A percentile compares a stretch with the other conserved stretches of the same genome.
These are phyloP conservation scores for Tephrocybe sp. DNA, from an alignment of 768 basidiomycete species.

Conservation along the genomic window DNA sequence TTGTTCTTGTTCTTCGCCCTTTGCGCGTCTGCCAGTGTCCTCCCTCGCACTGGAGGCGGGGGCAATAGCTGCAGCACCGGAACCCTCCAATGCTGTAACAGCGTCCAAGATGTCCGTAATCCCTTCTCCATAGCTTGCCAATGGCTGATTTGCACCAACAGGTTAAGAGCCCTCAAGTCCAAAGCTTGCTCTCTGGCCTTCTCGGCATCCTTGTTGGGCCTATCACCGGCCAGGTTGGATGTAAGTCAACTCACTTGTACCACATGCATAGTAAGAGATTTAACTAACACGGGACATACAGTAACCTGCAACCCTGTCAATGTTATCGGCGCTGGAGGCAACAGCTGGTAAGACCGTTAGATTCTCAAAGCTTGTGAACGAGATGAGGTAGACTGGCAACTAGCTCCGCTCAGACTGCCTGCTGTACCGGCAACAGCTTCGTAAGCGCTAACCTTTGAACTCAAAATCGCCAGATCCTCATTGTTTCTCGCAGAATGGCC, in stretches of 20 bases:
- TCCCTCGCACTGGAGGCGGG: too few species aligned
- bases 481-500: slow-evolving; percentile 7
- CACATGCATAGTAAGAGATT: too few species aligned
- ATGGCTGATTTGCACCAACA: not conserved
- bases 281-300: not conserved
- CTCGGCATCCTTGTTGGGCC: slow-evolving; percentile 10
- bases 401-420: slow-evolving; percentile 15
- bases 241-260: too few species aligned
- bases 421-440: slow-evolving; percentile 20
- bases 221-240: slow-evolving; percentile 10
- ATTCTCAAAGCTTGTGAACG: too few species aligned
- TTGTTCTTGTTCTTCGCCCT: too few species aligned
- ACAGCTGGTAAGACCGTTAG: not conserved
- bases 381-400: not conserved
- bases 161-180: not conserved
- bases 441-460: slow-evolving; percentile 8
- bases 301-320: slow-evolving; percentile 17
- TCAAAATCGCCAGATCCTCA: not conserved
- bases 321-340: slow-evolving; percentile 5
- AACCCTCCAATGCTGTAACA: too few species aligned
- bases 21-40: too few species aligned
- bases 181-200: slow-evolving; percentile 7
- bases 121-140: too few species aligned
- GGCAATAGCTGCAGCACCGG: too few species aligned
- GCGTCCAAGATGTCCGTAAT: too few species aligned